These are phyloP conservation scores for Chenopodium album DNA, from an alignment of 148 eudicot species.

Conservation along the genomic window DNA sequence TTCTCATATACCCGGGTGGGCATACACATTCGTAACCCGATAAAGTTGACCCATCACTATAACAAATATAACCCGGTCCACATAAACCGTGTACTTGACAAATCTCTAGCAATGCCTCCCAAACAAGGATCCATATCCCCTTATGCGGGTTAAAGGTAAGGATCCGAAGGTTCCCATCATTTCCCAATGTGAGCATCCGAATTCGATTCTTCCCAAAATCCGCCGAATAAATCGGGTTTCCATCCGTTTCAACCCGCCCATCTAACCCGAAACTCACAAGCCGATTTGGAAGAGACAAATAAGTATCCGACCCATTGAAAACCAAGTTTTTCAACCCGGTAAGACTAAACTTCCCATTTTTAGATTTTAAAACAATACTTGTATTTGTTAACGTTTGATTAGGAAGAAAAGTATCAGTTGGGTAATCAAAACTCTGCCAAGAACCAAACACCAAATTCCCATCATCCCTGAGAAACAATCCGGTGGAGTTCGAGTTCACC, in stretches of 20 bases:
- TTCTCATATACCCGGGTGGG: constrained; percentile 52
- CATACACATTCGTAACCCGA: constrained; percentile 47
- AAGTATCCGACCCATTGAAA: constrained; percentile 34
- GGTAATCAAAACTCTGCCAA: constrained; percentile 50
- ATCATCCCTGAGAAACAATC: constrained; percentile 33
- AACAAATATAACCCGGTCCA: constrained; percentile 60
- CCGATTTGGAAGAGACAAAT: constrained; percentile 20
- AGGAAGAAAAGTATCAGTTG: constrained; percentile 58
- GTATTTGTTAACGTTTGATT: constrained; percentile 30
- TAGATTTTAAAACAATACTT: constrained; percentile 26
- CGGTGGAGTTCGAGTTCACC: constrained; percentile 16
- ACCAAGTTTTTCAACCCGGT: constrained; percentile 26
- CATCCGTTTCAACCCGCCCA: constrained; percentile 25
- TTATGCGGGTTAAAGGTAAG: constrained; percentile 39
- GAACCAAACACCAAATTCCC: constrained; percentile 49
- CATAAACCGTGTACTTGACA: constrained; percentile 62
- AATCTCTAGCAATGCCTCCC: constrained; percentile 51
- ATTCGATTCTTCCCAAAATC: constrained; percentile 43
- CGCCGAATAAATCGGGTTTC: constrained; percentile 23
- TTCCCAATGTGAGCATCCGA: constrained; percentile 50
- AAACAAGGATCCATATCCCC: constrained; percentile 44
- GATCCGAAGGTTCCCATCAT: constrained; percentile 66
- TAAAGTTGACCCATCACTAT: constrained; percentile 34
- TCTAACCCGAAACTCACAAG: constrained; percentile 29
- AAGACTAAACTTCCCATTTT: constrained; percentile 43